phyloP scores from a whole-genome alignment of 1,139 yeast species.

The Zygosaccharomyces sapae region DNA sequence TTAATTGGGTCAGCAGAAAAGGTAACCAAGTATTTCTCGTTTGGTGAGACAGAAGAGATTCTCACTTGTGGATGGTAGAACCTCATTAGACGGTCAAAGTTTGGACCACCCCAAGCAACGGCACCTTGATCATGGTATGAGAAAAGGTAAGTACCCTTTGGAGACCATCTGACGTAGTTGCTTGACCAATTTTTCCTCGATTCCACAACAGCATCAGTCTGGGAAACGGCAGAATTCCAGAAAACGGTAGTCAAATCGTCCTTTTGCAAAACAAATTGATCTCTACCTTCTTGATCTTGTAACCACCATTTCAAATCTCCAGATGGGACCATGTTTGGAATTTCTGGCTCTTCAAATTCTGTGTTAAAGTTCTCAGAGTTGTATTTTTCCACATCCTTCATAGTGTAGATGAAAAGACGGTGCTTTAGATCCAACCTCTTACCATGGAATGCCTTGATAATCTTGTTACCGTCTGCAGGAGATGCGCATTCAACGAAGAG shows the following conservation, averaged over 20 bases:
- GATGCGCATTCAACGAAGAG: slow-evolving; percentile 79
- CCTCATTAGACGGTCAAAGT: slow-evolving; percentile 69
- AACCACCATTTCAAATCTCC: slow-evolving; percentile 90
- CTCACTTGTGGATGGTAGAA: slow-evolving; percentile 88
- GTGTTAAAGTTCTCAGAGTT: slow-evolving; percentile 63
- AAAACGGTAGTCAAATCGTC: slow-evolving; percentile 78
- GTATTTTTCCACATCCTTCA: slow-evolving; percentile 79
- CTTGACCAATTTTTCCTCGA: slow-evolving; percentile 84
- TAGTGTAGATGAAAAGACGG: slow-evolving; percentile 76
- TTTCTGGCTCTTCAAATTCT: slow-evolving; percentile 64
- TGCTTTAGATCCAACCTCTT: slow-evolving; percentile 93
- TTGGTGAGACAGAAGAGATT: slow-evolving; percentile 87
- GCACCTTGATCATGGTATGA: slow-evolving; percentile 94
- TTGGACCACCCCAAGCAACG: slow-evolving; percentile 92
- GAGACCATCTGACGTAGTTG: slow-evolving; percentile 78
- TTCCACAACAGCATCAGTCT: slow-evolving; percentile 73
- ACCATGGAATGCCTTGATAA: slow-evolving; percentile 76
- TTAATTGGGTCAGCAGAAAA: slow-evolving; percentile 82
- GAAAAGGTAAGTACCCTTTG: slow-evolving; percentile 84
- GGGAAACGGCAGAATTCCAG: slow-evolving; percentile 78
- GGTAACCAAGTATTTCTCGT: slow-evolving; percentile 85
- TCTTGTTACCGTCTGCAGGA: slow-evolving; percentile 66
- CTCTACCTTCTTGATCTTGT: slow-evolving; percentile 84
- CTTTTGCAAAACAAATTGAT: slow-evolving; percentile 78
- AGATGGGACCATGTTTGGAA: slow-evolving; percentile 66